Evolutionary conservation across 176 grass and related monocot species (phyloP).

Genomic region (Oryza punctata): DNA sequence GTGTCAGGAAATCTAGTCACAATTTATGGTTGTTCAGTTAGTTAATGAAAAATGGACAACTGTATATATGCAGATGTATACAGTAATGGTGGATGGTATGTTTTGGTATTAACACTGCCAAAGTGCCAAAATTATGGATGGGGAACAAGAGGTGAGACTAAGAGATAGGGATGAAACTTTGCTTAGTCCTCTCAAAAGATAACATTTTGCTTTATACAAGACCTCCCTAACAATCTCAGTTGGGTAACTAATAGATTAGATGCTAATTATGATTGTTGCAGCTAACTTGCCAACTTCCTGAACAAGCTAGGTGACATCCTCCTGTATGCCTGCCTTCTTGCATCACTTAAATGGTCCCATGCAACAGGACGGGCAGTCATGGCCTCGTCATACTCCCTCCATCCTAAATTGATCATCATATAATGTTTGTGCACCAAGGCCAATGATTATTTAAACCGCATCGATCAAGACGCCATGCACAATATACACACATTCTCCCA

Average conservation of each 20-base stretch:
- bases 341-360: not conserved
- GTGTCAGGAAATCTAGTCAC: constrained; percentile 3
- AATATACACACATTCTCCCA: too few relatives aligned
- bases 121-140: not conserved
- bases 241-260: not conserved
- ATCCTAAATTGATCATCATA: too few relatives aligned
- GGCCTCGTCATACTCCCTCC: too few relatives aligned
- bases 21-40: constrained; percentile 7
- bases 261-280: not conserved
- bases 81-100: not conserved
- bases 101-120: not conserved
- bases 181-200: not conserved
- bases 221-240: not conserved
- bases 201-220: not conserved
- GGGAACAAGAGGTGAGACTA: not conserved
- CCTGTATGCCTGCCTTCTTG: not conserved
- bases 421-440: too few relatives aligned
- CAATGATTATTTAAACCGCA: too few relatives aligned
- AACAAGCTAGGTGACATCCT: not conserved
- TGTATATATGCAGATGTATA: not conserved
- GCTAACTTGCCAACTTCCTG: not conserved
- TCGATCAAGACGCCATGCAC: too few relatives aligned
- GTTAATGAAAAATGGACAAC: constrained; percentile 10
- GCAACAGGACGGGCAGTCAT: not conserved
- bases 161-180: not conserved